Evolutionary conservation across 306 rosid species (phyloP).

Genomic region (Lablab purpureus): DNA sequence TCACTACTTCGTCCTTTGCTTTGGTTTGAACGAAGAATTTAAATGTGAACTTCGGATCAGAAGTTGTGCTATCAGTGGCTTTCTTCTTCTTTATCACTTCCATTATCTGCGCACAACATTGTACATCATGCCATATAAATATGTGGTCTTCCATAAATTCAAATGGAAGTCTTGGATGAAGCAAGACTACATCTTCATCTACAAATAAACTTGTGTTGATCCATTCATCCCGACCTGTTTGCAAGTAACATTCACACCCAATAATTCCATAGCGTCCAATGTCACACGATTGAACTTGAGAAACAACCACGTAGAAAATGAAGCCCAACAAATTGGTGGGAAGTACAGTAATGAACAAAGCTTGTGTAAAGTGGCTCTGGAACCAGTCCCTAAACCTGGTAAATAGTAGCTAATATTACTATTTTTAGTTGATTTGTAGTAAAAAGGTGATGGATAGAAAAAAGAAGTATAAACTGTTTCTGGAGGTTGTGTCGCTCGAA

Average conservation of each 20-base stretch:
- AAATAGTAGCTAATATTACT: no score
- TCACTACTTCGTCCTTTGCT: not conserved
- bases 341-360: not conserved
- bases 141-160: conserved; percentile 18
- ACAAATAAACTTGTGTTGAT: not conserved
- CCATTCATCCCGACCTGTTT: not conserved
- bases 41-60: conserved; percentile 18
- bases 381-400: conserved; percentile 16
- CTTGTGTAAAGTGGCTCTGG: not conserved
- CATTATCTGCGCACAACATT: not conserved
- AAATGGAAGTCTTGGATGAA: not conserved
- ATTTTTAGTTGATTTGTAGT: not conserved
- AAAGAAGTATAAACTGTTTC: not conserved
- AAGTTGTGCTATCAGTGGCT: not conserved
- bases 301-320: conserved; percentile 25
- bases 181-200: not conserved
- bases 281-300: not conserved
- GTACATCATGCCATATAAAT: conserved; percentile 31
- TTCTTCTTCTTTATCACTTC: not conserved
- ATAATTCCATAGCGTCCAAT: not conserved
- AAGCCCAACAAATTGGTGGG: conserved; percentile 17
- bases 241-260: conserved; percentile 35
- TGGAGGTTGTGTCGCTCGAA: not conserved
- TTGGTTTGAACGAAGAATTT: not conserved
- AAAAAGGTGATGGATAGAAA: not conserved